These are phyloP conservation scores for Coemansia sp. DNA, from an alignment of 192 early-diverging fungal species.

Conservation along the genomic window DNA sequence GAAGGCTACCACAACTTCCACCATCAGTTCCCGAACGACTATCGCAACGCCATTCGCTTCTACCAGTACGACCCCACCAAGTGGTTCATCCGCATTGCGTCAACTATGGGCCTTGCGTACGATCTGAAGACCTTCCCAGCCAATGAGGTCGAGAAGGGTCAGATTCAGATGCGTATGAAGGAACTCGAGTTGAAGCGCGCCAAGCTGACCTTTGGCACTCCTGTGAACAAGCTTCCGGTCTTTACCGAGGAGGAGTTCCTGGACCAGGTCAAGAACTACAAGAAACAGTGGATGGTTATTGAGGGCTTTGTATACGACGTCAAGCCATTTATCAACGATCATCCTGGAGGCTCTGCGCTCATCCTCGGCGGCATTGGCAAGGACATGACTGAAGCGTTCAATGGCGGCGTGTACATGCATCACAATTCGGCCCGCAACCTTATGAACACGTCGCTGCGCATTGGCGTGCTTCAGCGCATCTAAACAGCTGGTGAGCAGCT, in stretches of 20 bases:
- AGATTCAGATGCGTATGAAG: constrained; percentile 78
- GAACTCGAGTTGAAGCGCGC: constrained; percentile 61
- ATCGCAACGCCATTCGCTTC: constrained; percentile 76
- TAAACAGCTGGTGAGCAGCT: constrained; percentile 3
- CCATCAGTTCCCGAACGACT: constrained; percentile 85
- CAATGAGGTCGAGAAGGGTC: constrained; percentile 79
- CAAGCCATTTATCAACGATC: constrained; percentile 76
- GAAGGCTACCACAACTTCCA: constrained; percentile 89
- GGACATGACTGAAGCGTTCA: constrained; percentile 83
- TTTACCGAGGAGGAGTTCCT: constrained; percentile 67
- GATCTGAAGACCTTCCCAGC: constrained; percentile 73
- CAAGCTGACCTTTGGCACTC: constrained; percentile 72
- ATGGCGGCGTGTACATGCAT: constrained; percentile 90
- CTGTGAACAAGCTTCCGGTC: constrained; percentile 67
- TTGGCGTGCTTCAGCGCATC: constrained; percentile 47
- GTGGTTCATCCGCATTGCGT: constrained; percentile 69
- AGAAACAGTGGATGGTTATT: constrained; percentile 77
- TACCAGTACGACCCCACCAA: constrained; percentile 85
- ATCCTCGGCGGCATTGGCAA: constrained; percentile 74
- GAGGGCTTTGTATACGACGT: constrained; percentile 85
- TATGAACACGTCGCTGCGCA: constrained; percentile 54
- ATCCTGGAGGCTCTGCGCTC: constrained; percentile 82
- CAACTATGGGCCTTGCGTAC: constrained; percentile 65
- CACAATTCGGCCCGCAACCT: constrained; percentile 86
- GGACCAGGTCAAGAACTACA: constrained; percentile 63